These are phyloP conservation scores for Linnemannia schmuckeri DNA, from an alignment of 192 early-diverging fungal genomes.

Conservation along the genomic window DNA sequence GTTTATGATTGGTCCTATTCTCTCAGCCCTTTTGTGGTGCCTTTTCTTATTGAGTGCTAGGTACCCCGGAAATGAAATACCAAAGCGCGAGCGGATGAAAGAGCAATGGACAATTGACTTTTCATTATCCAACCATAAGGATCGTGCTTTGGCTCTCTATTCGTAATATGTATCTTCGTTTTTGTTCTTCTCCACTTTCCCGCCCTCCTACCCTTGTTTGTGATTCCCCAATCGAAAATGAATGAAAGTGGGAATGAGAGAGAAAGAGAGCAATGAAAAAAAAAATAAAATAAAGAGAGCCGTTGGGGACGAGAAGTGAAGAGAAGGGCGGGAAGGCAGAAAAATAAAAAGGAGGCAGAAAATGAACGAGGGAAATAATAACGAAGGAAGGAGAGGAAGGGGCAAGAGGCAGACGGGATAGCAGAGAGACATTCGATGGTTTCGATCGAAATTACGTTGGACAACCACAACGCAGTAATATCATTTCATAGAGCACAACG, in stretches of 20 bases:
- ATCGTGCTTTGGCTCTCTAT: background rate
- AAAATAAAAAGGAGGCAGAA: background rate
- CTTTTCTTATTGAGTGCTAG: background rate
- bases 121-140: background rate
- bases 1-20: background rate
- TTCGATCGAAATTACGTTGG: constrained; percentile 3
- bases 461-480: background rate
- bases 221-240: background rate
- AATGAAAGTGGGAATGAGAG: background rate
- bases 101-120: background rate
- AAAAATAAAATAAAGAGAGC: background rate
- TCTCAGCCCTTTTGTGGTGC: background rate
- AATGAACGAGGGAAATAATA: background rate
- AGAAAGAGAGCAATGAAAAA: background rate
- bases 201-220: background rate
- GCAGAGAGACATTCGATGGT: constrained; percentile 8
- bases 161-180: background rate
- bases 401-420: background rate
- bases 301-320: background rate
- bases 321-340: background rate
- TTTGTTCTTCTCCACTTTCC: background rate
- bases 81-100: background rate
- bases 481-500: background rate
- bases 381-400: background rate
- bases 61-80: constrained; percentile 4